Evolutionary conservation across 2,329 filamentous ascomycete species (phyloP), one percentile per base, ranked within the genome.

Genomic region (Fusarium scirpi): DNA sequence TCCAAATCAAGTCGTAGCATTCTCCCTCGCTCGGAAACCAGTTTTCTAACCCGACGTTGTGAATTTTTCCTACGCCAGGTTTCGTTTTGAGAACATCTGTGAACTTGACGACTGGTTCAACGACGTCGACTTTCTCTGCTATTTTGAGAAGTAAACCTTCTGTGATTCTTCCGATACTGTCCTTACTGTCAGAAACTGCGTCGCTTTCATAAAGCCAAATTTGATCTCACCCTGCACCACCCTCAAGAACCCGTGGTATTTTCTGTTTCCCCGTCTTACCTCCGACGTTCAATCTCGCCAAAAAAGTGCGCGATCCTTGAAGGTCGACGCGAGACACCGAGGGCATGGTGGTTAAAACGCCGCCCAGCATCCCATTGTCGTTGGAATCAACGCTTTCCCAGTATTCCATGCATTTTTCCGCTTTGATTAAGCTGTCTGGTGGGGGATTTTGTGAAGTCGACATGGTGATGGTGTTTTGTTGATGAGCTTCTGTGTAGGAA

Each of bases 101-200:
- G 80, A 98, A 97, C 77, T 94, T 94, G 73, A 85, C 83, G 22
- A 97, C 88, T 0, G 94, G 95, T 82, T 98, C 94, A 32, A 98
- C 89, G 24, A 97, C 85, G 78, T 98, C 94, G 9, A 97, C 91
- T 4, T 85, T 82, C 18, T 88, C 82, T n/a, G 91, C 90, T 2
- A 95, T 82, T 25, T 88, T 84, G 29, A 91, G 81, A n/a, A 98
- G 84, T 6, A 98, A 85, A 0, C 92, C 92, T 61, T 91, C 86
- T 0, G 94, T 97, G 63, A 98, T 87, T 44, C 95, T 86, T 1
- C 94, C 95, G 61, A 97, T 97, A 1, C 94, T 90, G 4, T 11
- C 0, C 34, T 4, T n/a, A 0, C 18, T 38, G 34, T 38, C 34
- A 38, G 34, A 34, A 8, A 38, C 2, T n/a, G 8, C 3, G 32